phyloP scores from a whole-genome alignment of 148 eudicot species.

The Dianthus caryophyllus region DNA sequence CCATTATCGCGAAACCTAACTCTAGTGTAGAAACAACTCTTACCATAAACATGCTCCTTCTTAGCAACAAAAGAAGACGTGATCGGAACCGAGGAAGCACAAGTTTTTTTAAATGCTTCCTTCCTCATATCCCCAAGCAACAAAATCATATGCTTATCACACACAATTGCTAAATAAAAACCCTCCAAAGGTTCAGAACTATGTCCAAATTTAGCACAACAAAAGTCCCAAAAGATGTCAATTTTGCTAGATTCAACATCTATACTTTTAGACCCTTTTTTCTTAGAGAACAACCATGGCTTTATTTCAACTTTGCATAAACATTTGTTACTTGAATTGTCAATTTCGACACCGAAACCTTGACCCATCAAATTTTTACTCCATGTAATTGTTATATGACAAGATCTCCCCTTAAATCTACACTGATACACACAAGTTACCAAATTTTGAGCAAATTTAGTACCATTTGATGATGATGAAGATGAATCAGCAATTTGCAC shows the following conservation, averaged over 20 bases:
- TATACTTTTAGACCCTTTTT: conserved; percentile 46
- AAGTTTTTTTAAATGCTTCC: conserved; percentile 48
- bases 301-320: conserved; percentile 53
- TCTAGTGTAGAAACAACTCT: conserved; percentile 39
- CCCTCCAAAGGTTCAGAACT: conserved; percentile 50
- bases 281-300: conserved; percentile 60
- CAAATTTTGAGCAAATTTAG: conserved; percentile 43
- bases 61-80: conserved; percentile 38
- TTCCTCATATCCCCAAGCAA: conserved; percentile 56
- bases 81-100: conserved; percentile 26
- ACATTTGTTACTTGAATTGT: conserved; percentile 43
- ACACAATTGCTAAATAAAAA: conserved; percentile 45
- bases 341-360: conserved; percentile 51
- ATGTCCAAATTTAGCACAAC: conserved; percentile 51
- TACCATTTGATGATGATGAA: conserved; percentile 47
- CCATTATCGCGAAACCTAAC: conserved; percentile 42
- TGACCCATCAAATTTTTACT: conserved; percentile 59
- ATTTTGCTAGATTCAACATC: conserved; percentile 44
- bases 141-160: conserved; percentile 43
- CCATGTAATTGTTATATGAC: conserved; percentile 48
- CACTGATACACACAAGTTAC: conserved; percentile 53
- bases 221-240: conserved; percentile 56
- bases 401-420: conserved; percentile 38
- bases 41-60: conserved; percentile 50
- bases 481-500: conserved; percentile 57